Base-by-base conservation (phyloP, 768 basidiomycete genomes). In the Pleurotus salmoneostramineus region DNA sequence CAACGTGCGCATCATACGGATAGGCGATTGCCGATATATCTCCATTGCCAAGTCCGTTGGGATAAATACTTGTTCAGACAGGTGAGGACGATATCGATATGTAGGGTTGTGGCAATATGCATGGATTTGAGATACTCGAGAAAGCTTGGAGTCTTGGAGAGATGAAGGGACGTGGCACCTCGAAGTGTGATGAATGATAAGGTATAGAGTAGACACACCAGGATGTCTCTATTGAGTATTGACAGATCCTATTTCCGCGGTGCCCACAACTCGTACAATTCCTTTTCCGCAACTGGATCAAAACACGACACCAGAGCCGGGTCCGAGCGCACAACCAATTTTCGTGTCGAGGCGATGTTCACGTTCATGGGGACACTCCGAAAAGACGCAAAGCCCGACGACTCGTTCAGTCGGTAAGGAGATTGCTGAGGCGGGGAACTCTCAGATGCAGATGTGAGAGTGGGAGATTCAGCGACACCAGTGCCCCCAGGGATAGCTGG, bases 191-290 rank as follows among this genome's bases (percentile, higher is more conserved):
- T 17, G 31, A 49, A 8, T 27, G 21, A 27, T 27, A 27, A 27
- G 21, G 21, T 15, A 6, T 17, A 49, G 15, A 15, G 48, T 40
- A 15, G 48, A 49, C 48, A 49, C 15, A 21, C 49, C 36, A 44
- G 33, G 14, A 49, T n/a, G 27, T 14, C 31, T n/a, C 17, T 12
- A 34, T 7, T 8, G 34, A 51, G n/a, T 12, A 31, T 27, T 27
- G 21, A 27, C 34, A 27, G n/a, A 36, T 49, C 31, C 65, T 63
- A 76, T 59, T 68, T 64, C 60, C 72, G 78, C 3, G 88, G 85
- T 32, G 77, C 87, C 91, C 91, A 93, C 7, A 92, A 75, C 46
- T 85, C 82, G 63, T 92, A 91, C 17, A 93, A 75, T 62, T 91
- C 87, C 71, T 78, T 84, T 71, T 93, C 91, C 21, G 79, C 75